Base-by-base conservation (phyloP, 106 monocot genomes). In the Chionographis japonica region DNA sequence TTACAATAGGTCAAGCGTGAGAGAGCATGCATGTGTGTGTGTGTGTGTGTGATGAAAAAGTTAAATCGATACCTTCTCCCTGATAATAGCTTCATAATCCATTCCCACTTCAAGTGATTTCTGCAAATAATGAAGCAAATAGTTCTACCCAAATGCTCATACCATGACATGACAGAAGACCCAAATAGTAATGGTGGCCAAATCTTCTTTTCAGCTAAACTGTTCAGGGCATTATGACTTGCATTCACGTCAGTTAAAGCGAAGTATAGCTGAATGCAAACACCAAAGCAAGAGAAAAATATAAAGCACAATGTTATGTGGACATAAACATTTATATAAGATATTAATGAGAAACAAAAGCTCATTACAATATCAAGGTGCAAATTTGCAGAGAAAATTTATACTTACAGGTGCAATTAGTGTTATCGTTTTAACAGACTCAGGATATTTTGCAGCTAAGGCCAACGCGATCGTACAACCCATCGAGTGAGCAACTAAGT, bases 401-500 rank as follows among this genome's bases (percentile, higher is more conserved):
- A 39, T 37, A 75, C 85, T 85, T 72, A 94, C 94, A 1, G 91
- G 84, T 42, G 91, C 91, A 43, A 85, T 53, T 40, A 91, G 53
- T 38, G 91, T 86, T 11, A 95, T 59, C 10, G 95, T 86, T 68
- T 88, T 84, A n/a, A 91, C 79, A 20, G 17, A 63, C 7, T 67
- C 46, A 2, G 80, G 79, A 71, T 86, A 51, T 67, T 77, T 86
- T 27, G 88, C 88, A 8, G 95, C 88, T 52, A 91, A 66, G 10
- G 88, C 75, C 50, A 86, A 41, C 8, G 91, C 91, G 52, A 95
- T 70, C 17, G 82, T 73, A 60, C 88, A 88, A 7, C 95, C 95
- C 88, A 95, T 91, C 0, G 95, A 95, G 67, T 95, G 95, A 14
- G 84, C 83, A 62, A 95, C 91, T 7, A 95, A 10, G 42, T 91